A percentile compares a stretch with the other conserved stretches of the same genome.
Evolutionary conservation across 768 basidiomycete species (phyloP).

Genomic region (Auriscalpium orientale): DNA sequence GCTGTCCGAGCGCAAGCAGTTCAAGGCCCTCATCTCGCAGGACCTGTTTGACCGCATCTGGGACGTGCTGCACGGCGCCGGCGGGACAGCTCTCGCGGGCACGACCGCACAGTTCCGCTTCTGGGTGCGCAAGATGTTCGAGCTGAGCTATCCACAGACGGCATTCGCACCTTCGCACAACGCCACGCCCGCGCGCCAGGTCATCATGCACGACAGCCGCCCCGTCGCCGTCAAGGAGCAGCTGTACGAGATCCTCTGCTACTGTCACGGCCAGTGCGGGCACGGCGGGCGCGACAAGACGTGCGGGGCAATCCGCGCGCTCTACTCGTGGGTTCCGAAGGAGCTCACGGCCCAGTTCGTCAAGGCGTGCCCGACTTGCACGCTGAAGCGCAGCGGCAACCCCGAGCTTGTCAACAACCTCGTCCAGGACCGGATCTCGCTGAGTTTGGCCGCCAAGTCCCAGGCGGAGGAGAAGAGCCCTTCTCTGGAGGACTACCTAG

Average conservation of each 20-base stretch:
- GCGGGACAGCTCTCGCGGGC: conserved; percentile 4
- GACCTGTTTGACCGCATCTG: conserved; percentile 11
- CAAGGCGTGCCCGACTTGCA: conserved; percentile 73
- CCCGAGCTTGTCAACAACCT: conserved; percentile 11
- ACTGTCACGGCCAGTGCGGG: conserved; percentile 54
- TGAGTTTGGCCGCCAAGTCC: background rate
- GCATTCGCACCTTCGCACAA: background rate
- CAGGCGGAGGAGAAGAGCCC: background rate
- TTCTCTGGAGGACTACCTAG: background rate
- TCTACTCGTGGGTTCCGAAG: conserved; percentile 82
- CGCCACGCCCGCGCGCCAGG: conserved; percentile 12
- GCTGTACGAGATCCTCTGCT: conserved; percentile 70
- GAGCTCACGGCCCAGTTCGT: conserved; percentile 75
- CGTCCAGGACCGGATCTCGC: conserved; percentile 1
- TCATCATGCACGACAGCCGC: conserved; percentile 63
- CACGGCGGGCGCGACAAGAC: conserved; percentile 83
- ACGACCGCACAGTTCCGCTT: conserved; percentile 14
- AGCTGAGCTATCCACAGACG: conserved; percentile 14
- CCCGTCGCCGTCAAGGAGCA: conserved; percentile 74
- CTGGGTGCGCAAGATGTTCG: conserved; percentile 18
- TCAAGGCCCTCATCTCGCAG: conserved; percentile 17
- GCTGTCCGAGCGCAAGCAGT: conserved; percentile 13
- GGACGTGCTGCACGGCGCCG: conserved; percentile 10
- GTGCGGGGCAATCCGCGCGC: conserved; percentile 50
- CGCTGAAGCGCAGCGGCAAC: conserved; percentile 34